phyloP scores from a whole-genome alignment of 2,329 filamentous ascomycete species.

The Trichoderma simmonsii region DNA sequence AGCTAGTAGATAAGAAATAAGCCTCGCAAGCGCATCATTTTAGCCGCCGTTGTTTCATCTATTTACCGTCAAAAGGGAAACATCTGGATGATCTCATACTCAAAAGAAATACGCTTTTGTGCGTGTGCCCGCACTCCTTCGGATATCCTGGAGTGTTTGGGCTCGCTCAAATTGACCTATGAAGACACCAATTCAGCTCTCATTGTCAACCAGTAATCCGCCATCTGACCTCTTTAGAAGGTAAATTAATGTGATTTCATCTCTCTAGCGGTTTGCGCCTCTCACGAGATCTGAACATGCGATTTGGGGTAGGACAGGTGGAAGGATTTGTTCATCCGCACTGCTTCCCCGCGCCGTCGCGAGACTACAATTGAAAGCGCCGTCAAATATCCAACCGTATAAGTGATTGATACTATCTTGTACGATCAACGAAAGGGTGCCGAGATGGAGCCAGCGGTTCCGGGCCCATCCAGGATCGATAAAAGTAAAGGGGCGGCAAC shows the following conservation, averaged over 20 bases:
- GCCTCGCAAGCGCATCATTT: neutral
- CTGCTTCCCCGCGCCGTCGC: slow-evolving; percentile 2
- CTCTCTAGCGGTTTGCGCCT: neutral
- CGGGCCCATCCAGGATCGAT: neutral
- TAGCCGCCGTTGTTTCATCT: neutral
- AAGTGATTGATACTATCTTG: neutral
- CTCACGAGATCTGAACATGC: neutral
- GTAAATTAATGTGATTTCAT: neutral
- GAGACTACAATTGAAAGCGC: neutral
- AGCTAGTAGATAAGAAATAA: neutral
- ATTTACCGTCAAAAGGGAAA: neutral
- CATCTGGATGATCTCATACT: neutral
- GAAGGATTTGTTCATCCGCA: neutral
- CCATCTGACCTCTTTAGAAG: neutral
- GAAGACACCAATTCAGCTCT: neutral
- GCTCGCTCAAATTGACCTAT: neutral
- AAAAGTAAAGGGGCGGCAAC: slow-evolving; percentile 7
- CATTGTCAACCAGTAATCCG: neutral
- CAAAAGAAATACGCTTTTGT: neutral
- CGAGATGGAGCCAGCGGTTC: neutral
- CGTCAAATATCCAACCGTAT: neutral
- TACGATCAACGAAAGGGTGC: neutral
- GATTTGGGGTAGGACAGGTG: neutral
- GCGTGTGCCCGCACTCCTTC: neutral
- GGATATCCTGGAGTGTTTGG: neutral